phyloP scores from a whole-genome alignment of 257 asterid genomes.

The Lycium ferocissimum region DNA sequence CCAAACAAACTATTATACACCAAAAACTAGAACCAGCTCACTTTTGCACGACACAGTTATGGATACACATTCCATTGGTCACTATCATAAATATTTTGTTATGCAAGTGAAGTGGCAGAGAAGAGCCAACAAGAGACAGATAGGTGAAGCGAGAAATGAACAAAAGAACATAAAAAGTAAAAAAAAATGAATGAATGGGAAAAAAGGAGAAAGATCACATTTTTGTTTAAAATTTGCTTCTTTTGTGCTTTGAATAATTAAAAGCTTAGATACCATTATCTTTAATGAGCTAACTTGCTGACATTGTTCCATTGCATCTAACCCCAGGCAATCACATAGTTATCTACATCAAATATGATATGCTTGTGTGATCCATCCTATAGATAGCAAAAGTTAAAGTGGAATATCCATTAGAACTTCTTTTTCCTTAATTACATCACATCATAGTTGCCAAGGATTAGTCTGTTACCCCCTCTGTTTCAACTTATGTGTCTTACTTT shows the following conservation, averaged over 20 bases:
- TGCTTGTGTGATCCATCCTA: neutral
- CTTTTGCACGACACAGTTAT: neutral
- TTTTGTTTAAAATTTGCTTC: neutral
- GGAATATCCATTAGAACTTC: neutral
- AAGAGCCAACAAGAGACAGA: neutral
- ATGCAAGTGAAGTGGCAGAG: neutral
- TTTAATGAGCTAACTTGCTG: neutral
- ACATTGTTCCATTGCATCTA: neutral
- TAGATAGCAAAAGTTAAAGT: conserved; percentile 5
- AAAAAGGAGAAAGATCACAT: neutral
- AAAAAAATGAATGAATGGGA: neutral
- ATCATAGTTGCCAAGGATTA: neutral
- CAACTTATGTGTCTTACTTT: too few species aligned
- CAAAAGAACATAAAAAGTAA: neutral
- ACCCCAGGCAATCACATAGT: neutral
- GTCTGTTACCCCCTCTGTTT: neutral
- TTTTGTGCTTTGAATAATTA: neutral
- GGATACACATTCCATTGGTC: neutral
- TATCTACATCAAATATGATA: neutral
- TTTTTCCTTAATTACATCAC: conserved; percentile 12
- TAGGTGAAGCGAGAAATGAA: neutral
- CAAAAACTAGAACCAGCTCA: neutral
- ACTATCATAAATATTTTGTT: neutral
- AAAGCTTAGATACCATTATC: neutral
- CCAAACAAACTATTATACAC: neutral